Conservation (phyloP, 306 rosid genomes). For the Vachellia pachyceras region DNA sequence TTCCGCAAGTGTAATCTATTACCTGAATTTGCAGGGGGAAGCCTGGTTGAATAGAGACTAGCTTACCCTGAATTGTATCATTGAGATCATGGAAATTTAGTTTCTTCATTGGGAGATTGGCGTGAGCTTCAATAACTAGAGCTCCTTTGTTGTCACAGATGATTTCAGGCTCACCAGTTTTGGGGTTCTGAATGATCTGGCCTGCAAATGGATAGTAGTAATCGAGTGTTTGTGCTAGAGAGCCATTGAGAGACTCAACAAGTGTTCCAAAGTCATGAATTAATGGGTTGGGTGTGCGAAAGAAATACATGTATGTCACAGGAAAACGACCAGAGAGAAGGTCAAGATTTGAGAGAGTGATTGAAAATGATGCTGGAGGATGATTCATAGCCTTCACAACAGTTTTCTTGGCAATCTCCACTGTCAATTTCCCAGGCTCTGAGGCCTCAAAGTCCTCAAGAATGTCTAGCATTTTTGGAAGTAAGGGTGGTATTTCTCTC, state of each 20-base stretch:
- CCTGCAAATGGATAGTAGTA: conserved; percentile 75
- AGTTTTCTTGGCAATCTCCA: conserved; percentile 44
- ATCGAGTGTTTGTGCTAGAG: conserved; percentile 58
- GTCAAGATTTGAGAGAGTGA: conserved; percentile 57
- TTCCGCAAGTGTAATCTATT: conserved; percentile 69
- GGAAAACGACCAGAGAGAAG: conserved; percentile 94
- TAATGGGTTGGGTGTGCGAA: conserved; percentile 38
- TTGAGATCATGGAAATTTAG: conserved; percentile 72
- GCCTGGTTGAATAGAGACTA: conserved; percentile 56
- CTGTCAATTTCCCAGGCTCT: conserved; percentile 43
- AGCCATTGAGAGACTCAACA: conserved; percentile 54
- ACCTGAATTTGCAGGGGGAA: conserved; percentile 73
- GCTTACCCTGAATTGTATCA: conserved; percentile 52
- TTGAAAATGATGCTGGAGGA: not conserved
- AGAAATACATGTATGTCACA: conserved; percentile 82
- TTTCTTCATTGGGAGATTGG: conserved; percentile 49
- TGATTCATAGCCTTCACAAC: conserved; percentile 6
- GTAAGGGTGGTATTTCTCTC: conserved; percentile 17
- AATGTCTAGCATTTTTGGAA: conserved; percentile 19
- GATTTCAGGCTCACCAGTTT: conserved; percentile 73
- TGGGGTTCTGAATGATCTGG: conserved; percentile 58
- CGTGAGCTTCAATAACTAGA: conserved; percentile 63
- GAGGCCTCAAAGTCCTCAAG: conserved; percentile 35
- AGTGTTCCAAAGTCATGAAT: conserved; percentile 27
- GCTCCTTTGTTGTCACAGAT: conserved; percentile 78